Percentiles rank a stretch among this genome's conserved stretches.
Conservation (phyloP, 306 rosid species). For the Cicer bijugum region DNA sequence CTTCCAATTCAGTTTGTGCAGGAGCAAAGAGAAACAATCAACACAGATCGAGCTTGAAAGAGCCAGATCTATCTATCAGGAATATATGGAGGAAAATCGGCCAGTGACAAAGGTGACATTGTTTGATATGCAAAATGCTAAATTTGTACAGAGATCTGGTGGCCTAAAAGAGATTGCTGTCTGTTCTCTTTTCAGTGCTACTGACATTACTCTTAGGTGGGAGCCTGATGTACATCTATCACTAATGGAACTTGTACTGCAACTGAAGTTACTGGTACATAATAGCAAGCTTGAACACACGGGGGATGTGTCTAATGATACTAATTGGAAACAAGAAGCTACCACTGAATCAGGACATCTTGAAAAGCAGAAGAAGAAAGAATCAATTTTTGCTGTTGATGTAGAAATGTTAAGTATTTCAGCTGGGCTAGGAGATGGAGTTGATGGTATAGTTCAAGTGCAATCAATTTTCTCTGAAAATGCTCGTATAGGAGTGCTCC, state of each 20-base stretch:
- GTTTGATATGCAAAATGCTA: slow-evolving; percentile 96
- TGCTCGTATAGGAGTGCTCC: slow-evolving; percentile 93
- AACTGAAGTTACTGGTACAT: slow-evolving; percentile 74
- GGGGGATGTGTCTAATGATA: slow-evolving; percentile 55
- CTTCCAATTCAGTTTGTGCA: slow-evolving; percentile 77
- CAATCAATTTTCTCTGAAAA: slow-evolving; percentile 98
- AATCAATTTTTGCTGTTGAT: slow-evolving; percentile 91
- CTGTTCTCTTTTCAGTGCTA: slow-evolving; percentile 98
- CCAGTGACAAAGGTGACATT: slow-evolving; percentile 70
- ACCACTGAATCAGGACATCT: slow-evolving; percentile 55
- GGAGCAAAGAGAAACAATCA: slow-evolving; percentile 85
- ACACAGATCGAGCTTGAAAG: slow-evolving; percentile 93
- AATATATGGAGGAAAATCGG: slow-evolving; percentile 71
- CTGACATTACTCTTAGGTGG: slow-evolving; percentile 89
- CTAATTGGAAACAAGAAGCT: slow-evolving; percentile 62
- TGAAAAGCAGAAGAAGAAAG: slow-evolving; percentile 82
- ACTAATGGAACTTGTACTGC: slow-evolving; percentile 76
- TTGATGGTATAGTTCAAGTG: slow-evolving; percentile 83
- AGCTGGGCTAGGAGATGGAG: slow-evolving; percentile 95
- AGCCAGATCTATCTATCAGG: slow-evolving; percentile 86
- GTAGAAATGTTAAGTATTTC: slow-evolving; percentile 83
- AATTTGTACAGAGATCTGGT: slow-evolving; percentile 88
- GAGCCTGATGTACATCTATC: slow-evolving; percentile 93
- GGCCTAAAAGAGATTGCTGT: slow-evolving; percentile 87
- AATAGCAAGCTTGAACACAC: slow-evolving; percentile 64